Evolutionary conservation across 2,329 filamentous ascomycete genomes (phyloP), one percentile per base, ranked within the genome.

Genomic region (Sarocladiaceae sp.): DNA sequence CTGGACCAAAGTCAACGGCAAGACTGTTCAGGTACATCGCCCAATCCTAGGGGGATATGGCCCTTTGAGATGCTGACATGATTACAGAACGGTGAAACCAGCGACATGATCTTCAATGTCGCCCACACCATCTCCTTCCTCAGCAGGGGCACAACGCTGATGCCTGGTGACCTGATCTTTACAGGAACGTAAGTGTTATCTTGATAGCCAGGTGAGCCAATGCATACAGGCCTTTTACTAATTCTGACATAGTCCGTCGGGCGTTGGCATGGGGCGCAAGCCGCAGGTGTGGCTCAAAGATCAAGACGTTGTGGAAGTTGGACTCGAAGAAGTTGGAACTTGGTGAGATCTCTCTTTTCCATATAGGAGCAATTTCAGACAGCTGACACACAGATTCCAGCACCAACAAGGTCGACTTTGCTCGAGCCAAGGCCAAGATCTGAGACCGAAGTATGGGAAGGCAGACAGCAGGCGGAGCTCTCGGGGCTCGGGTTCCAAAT

Each of bases 221-320:
- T 15, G 15, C 20, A 10, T 15, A 11, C 12, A 24, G n/a, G 27
- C 18, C 45, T 35, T 7, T 35, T 21, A 46, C 26, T 3, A 7
- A 20, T 26, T 21, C 11, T 26, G 4, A 16, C 18, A 16, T 33
- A 80, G 76, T 9, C 84, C 83, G 0, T 74, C 80, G 48, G 84
- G 83, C 24, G 83, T 88, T 16, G 83, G 80, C 1, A 82, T 84
- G 76, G 83, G 82, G 12, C 72, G 76, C 41, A 80, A 74, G 45
- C 82, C 83, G 3, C 76, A 73, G 46, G 53, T 84, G 9, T 87
- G 82, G 80, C 64, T 88, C 46, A 79, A 82, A 60, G 73, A 88
- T 58, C 80, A 82, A 4, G 84, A 88, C 58, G 63, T 79, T 18
- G 81, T 87, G 16, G 80, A 86, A 57, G 83, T 88, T 41, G 72